A percentile compares a stretch with the other conserved stretches of the same genome.
Conservation (phyloP, 2,329 filamentous ascomycete genomes). For the Pestalotiopsis sp. region DNA sequence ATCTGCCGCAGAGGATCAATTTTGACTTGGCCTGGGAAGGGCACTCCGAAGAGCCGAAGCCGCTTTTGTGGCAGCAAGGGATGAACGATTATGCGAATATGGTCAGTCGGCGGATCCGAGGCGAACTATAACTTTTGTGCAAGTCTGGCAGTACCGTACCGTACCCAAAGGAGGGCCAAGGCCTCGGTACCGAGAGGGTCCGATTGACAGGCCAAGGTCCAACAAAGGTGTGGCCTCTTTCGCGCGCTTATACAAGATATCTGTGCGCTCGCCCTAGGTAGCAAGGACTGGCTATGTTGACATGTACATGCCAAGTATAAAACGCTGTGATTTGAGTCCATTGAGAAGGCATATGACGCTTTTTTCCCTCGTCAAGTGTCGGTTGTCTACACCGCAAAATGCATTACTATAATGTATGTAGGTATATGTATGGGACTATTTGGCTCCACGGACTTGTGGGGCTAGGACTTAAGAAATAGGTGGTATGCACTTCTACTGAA, state of each 20-base stretch:
- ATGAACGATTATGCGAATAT: conserved; percentile 19
- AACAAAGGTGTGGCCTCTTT: too few species aligned
- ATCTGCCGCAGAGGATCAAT: conserved; percentile 15
- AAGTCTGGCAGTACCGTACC: neutral
- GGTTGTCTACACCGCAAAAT: neutral
- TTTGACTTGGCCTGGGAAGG: conserved; percentile 3
- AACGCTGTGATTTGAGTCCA: too few species aligned
- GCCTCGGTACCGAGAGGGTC: neutral
- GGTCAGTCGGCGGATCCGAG: neutral
- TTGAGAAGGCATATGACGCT: too few species aligned
- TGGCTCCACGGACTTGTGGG: neutral
- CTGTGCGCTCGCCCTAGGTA: too few species aligned
- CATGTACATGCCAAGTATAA: too few species aligned
- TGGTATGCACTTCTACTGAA: neutral
- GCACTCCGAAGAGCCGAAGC: conserved; percentile 20
- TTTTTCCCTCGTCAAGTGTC: neutral
- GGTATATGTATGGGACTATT: neutral
- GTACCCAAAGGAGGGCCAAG: neutral
- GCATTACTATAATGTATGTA: too few species aligned
- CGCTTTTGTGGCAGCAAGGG: conserved; percentile 16
- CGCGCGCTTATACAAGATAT: too few species aligned
- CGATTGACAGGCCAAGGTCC: too few species aligned
- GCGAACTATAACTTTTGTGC: neutral
- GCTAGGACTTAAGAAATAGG: neutral
- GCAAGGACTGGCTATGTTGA: too few species aligned